Conservation (phyloP, 306 rosid genomes). For the Inga oerstediana region DNA sequence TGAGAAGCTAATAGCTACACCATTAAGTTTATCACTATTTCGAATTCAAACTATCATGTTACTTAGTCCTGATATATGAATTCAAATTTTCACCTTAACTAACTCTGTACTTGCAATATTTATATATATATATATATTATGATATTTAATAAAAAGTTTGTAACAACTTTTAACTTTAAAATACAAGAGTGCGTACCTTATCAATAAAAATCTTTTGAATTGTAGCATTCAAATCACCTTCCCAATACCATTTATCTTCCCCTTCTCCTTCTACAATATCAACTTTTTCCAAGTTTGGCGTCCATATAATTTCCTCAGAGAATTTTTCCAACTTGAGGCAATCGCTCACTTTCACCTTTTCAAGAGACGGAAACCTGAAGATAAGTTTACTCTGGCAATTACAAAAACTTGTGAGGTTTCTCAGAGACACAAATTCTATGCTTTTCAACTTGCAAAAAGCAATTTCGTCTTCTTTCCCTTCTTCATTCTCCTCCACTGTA, state of each 20-base stretch:
- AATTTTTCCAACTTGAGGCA: no score
- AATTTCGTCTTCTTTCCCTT: conserved; percentile 2
- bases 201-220: background rate
- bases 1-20: background rate
- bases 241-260: no score
- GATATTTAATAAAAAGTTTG: no score
- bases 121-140: no score
- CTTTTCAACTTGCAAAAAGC: conserved; percentile 12
- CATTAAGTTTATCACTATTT: background rate
- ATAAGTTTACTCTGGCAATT: background rate
- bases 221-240: background rate
- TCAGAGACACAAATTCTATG: conserved; percentile 4
- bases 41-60: no score
- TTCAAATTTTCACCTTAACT: background rate
- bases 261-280: no score
- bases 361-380: background rate
- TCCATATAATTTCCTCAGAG: no score
- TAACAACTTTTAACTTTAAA: background rate
- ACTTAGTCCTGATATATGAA: no score
- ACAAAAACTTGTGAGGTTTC: conserved; percentile 7
- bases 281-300: no score
- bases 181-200: background rate
- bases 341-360: background rate
- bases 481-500: background rate
- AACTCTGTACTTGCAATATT: no score